Base-by-base conservation (phyloP, 257 asterid genomes). In the Lavandula angustifolia region DNA sequence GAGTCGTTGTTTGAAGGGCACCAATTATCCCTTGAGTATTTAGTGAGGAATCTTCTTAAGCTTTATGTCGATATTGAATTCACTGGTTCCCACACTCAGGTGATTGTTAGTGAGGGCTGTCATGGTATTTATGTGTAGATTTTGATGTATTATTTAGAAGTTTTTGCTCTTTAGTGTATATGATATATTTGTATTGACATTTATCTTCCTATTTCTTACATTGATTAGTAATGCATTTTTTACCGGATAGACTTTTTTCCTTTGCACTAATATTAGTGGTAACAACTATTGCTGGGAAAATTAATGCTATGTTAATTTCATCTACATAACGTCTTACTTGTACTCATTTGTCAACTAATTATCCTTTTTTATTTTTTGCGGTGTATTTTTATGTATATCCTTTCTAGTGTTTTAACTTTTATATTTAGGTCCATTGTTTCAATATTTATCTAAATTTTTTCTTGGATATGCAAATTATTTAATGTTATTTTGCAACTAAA, bases 31-130 rank as follows among this genome's bases (percentile, higher is more conserved):
- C 86, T 92, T 50, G 92, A 89, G 75, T 87, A 82, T 79, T 92
- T 92, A 44, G 99, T 92, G 71, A 82, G 65, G 83, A 87, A 92
- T 75, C 96, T 92, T 68, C 74, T 89, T 81, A 92, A 89, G 86
- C 89, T 89, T 40, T 92, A 92, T 70, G 97, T 92, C 55, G 99
- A 92, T 80, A 92, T 92, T 47, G 99, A 92, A 79, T 92, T 92
- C 75, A 92, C 99, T 6, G 99, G 99, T 64, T 89, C 99, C 61
- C 99, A 92, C 58, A 89, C 97, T 48, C 99, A 92, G 99, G 99
- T 94, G 71, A 80, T 67, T 67, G 66, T 57, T 62, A 35, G 53
- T 63, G 48, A 62, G 61, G 34, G n/a, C 16, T 38, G 72, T 42
- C 46, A 16, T 34, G 52, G 22, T 68, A 66, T 56, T 42, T 33